Evolutionary conservation across 2,329 filamentous ascomycete genomes (phyloP).

Genomic region (Colletotrichum sp.): DNA sequence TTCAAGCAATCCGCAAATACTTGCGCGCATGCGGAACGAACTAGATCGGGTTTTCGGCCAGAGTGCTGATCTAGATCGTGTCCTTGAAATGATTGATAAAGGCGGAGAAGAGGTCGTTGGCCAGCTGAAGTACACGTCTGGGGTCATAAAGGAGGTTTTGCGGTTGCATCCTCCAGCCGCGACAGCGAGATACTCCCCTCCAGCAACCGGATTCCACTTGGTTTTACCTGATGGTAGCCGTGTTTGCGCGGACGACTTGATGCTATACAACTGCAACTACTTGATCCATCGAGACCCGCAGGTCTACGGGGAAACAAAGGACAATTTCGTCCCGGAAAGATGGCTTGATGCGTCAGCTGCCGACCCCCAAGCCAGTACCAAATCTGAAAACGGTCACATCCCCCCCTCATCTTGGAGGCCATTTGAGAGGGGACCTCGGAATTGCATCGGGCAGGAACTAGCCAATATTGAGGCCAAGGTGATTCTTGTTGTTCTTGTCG

Average conservation of each 20-base stretch:
- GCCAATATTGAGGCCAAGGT: conserved; percentile 57
- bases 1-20: conserved; percentile 32
- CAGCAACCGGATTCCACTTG: conserved; percentile 31
- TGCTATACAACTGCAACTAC: conserved; percentile 37
- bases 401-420: conserved; percentile 53
- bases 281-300: conserved; percentile 39
- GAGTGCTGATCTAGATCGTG: conserved; percentile 27
- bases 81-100: conserved; percentile 29
- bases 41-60: conserved; percentile 38
- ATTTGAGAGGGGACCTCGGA: conserved; percentile 57
- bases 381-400: background rate
- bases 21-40: conserved; percentile 33
- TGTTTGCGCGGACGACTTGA: conserved; percentile 34
- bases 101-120: conserved; percentile 32
- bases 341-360: conserved; percentile 33
- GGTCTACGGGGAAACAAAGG: conserved; percentile 37
- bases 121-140: conserved; percentile 37
- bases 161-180: conserved; percentile 38
- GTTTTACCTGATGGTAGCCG: conserved; percentile 29
- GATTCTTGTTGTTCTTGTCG: conserved; percentile 39
- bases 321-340: conserved; percentile 44
- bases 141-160: conserved; percentile 42
- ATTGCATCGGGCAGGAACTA: conserved; percentile 61
- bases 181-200: conserved; percentile 29
- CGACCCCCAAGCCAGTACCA: background rate